Conservation (phyloP, 225 moss, liverwort and hornwort genomes). For the Antitrichia curtipendula region DNA sequence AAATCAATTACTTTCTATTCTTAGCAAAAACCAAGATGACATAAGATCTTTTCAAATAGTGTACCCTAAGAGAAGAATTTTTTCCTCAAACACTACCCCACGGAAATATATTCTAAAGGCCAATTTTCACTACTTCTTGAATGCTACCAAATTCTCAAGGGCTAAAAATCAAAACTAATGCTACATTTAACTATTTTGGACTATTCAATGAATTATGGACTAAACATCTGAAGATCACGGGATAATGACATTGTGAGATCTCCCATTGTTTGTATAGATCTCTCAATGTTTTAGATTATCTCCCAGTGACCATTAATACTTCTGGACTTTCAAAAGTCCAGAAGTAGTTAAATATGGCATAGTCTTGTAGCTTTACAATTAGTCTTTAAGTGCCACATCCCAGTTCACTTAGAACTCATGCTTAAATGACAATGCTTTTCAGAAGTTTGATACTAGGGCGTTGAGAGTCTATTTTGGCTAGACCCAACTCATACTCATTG, state of each 20-base stretch:
- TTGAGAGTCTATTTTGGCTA: background rate
- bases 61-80: background rate
- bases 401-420: background rate
- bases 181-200: no score
- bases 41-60: background rate
- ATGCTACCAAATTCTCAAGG: accelerated
- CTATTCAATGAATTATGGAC: no score
- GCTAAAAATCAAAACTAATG: background rate
- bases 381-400: background rate
- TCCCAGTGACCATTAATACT: no score
- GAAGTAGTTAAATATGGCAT: no score
- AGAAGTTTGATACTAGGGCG: background rate
- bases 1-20: background rate
- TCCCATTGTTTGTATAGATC: no score
- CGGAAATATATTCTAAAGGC: accelerated
- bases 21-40: accelerated
- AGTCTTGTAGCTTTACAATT: background rate
- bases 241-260: no score
- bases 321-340: no score
- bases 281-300: no score
- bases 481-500: background rate
- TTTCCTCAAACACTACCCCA: accelerated
- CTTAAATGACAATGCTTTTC: background rate
- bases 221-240: no score
- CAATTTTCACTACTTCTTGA: background rate